Conservation (phyloP, 2,329 filamentous ascomycete genomes). For the Trichophyton mentagrophytes region DNA sequence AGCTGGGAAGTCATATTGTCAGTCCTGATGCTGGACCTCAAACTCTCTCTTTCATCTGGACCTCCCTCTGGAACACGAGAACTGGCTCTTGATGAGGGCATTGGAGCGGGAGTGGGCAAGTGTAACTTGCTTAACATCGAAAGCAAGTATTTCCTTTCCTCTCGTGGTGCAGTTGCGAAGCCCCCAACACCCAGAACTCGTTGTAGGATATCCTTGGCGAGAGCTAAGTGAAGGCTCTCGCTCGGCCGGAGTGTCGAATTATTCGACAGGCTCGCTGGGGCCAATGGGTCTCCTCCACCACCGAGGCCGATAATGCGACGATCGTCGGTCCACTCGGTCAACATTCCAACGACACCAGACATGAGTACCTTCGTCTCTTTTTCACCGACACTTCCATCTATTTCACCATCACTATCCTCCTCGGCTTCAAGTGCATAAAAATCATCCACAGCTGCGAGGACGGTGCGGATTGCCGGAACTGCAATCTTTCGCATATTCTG, state of each 20-base stretch:
- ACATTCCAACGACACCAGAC: slow-evolving; percentile 61
- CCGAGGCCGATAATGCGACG: slow-evolving; percentile 57
- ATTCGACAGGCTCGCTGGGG: slow-evolving; percentile 46
- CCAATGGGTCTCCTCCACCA: slow-evolving; percentile 34
- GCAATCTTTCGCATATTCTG: slow-evolving; percentile 64
- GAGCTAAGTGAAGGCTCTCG: slow-evolving; percentile 65
- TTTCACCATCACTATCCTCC: slow-evolving; percentile 60
- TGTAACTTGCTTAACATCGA: slow-evolving; percentile 71
- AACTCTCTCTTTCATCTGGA: slow-evolving; percentile 48
- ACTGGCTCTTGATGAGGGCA: slow-evolving; percentile 43
- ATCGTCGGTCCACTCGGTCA: slow-evolving; percentile 93
- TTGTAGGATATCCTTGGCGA: slow-evolving; percentile 67
- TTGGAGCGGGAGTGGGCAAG: slow-evolving; percentile 53
- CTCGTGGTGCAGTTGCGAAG: slow-evolving; percentile 37
- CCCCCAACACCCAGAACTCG: slow-evolving; percentile 45
- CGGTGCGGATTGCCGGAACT: slow-evolving; percentile 59
- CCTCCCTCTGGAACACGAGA: slow-evolving; percentile 37
- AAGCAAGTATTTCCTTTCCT: slow-evolving; percentile 73
- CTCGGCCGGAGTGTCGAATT: slow-evolving; percentile 34
- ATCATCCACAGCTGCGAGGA: slow-evolving; percentile 46
- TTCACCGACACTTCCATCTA: slow-evolving; percentile 65
- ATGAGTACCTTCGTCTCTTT: slow-evolving; percentile 41
- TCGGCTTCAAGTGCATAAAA: slow-evolving; percentile 61
- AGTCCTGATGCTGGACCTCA: slow-evolving; percentile 36
- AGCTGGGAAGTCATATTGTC: slow-evolving; percentile 28